Base-by-base conservation (phyloP, 331 rosid genomes). In the Ulmus americana region DNA sequence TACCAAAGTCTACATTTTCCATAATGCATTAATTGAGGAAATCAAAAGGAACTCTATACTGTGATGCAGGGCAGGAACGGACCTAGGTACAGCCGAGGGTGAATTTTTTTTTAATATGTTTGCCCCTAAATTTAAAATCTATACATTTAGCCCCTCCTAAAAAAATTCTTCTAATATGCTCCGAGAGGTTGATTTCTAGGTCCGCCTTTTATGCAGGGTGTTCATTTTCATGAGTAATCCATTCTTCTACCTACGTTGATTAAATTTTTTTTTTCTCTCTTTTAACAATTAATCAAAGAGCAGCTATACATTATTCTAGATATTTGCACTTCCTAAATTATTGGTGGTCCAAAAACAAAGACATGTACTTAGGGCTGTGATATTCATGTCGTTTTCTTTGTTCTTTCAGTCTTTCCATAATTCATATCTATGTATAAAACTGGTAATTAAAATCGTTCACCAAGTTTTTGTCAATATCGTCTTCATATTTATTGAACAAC, bases 331-430 rank as follows among this genome's bases (percentile, higher is more conserved):
- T 71, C 73, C 48, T n/a, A 45, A 64, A 80, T 74, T 58, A 71
- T 71, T 69, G 68, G 77, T 80, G 88, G 85, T 63, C 81, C 82
- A 35, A 38, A 45, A 61, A 11, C 35, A 69, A 56, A 55, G 68
- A 65, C 70, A 64, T 4, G 35, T 13, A 56, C 51, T 55, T n/a
- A 66, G 61, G 40, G 40, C 45, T 65, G 53, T 59, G 38, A 73
- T 61, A 68, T 68, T 68, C 67, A 58, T 55, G 47, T 70, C 66
- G 59, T 48, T 39, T 50, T 68, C 66, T 40, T 50, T 68, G 70
- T 74, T 70, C 61, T 16, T 15, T 49, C 38, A 64, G 55, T 64
- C 6, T 44, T 15, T 8, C 16, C 13, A 52, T 61, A 8, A 8
- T 43, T 12, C 20, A 16, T 14, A 12, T 13, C 1, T 59, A 5